A percentile compares a stretch with the other conserved stretches of the same genome.
phyloP scores from a whole-genome alignment of 352 stramenopile species.

The Pythium brachiatum region DNA sequence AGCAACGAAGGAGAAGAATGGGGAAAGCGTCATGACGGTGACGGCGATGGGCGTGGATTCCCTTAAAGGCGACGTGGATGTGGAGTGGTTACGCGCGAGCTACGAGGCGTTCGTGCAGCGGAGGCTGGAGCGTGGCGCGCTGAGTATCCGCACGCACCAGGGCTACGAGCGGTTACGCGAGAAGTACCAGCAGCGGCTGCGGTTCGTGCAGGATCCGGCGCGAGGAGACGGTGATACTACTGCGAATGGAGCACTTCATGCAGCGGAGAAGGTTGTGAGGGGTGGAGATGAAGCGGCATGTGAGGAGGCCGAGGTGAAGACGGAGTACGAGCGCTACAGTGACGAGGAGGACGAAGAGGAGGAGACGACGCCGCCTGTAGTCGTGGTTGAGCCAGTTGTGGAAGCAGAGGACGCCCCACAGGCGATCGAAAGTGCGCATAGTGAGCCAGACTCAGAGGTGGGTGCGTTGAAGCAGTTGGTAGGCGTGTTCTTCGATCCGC shows the following conservation, averaged over 20 bases:
- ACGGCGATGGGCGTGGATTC: background rate
- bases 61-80: background rate
- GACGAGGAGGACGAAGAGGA: constrained; percentile 10
- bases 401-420: background rate
- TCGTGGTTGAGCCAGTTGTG: background rate
- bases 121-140: constrained; percentile 10
- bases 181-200: constrained; percentile 34
- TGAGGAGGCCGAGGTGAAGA: background rate
- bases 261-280: too few species aligned
- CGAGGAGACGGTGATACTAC: background rate
- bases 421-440: background rate
- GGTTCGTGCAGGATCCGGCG: constrained; percentile 22
- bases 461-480: constrained; percentile 20
- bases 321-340: background rate
- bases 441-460: constrained; percentile 7
- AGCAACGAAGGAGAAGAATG: background rate
- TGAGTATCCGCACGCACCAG: constrained; percentile 20
- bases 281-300: background rate
- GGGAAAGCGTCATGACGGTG: background rate
- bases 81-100: constrained; percentile 13
- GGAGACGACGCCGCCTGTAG: background rate
- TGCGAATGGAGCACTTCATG: background rate
- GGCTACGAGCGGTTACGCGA: constrained; percentile 23
- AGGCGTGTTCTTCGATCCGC: constrained; percentile 39
- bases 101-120: constrained; percentile 25